Conservation (phyloP, 768 basidiomycete genomes). For the Boletus subparvulus region DNA sequence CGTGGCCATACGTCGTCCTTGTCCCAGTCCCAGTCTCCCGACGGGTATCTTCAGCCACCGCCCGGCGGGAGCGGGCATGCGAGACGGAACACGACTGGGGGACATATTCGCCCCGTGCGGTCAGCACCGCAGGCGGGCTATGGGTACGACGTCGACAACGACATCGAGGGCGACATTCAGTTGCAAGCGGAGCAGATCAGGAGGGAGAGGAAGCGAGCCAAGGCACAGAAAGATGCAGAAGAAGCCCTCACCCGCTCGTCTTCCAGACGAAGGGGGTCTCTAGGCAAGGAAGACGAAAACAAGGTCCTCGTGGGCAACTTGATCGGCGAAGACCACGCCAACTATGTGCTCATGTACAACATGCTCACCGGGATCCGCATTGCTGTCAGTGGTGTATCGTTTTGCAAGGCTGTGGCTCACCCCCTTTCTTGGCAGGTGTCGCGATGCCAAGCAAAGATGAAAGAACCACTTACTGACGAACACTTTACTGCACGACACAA, state of each 20-base stretch:
- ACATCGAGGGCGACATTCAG: conserved; percentile 64
- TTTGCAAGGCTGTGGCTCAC: conserved; percentile 3
- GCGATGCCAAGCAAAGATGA: conserved; percentile 93
- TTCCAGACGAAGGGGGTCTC: conserved; percentile 23
- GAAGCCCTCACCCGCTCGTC: conserved; percentile 47
- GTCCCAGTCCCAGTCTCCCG: conserved; percentile 34
- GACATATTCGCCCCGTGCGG: conserved; percentile 34
- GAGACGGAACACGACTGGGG: conserved; percentile 73
- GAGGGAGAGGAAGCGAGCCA: conserved; percentile 75
- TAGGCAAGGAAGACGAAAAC: conserved; percentile 43
- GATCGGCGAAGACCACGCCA: conserved; percentile 97
- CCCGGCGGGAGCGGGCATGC: conserved; percentile 30
- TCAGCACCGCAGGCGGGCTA: conserved; percentile 36
- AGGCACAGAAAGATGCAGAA: conserved; percentile 62
- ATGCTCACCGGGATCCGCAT: conserved; percentile 99
- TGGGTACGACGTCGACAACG: conserved; percentile 38
- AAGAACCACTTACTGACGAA: conserved; percentile 76
- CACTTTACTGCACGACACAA: conserved; percentile 91
- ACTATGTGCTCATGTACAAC: conserved; percentile 99
- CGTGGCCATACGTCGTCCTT: conserved; percentile 22
- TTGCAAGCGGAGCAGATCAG: conserved; percentile 87
- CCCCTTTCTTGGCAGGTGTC: conserved; percentile 61
- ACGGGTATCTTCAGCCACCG: conserved; percentile 56
- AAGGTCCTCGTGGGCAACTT: conserved; percentile 85
- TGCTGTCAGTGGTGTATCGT: conserved; percentile 54